Evolutionary conservation across 805 yeast species (phyloP).

Genomic region (Metschnikowia koreensis): DNA sequence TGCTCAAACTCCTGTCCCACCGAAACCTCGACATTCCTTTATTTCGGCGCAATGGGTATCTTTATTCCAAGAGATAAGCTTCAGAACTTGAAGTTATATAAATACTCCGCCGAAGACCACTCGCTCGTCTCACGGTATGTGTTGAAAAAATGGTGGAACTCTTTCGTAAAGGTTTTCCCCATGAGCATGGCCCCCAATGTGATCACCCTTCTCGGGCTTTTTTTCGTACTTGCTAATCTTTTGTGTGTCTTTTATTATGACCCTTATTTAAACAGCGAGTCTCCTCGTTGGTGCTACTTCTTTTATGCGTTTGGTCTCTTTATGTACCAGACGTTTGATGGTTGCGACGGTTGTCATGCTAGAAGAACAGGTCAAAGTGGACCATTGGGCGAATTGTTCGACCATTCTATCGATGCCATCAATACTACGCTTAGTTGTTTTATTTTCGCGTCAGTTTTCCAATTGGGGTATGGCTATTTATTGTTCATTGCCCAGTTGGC

Average conservation of each 20-base stretch:
- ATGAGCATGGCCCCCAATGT: conserved; percentile 89
- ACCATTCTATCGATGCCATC: conserved; percentile 74
- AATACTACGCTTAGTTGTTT: conserved; percentile 80
- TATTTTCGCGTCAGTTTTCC: conserved; percentile 72
- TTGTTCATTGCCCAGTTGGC: conserved; percentile 68
- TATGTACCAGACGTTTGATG: conserved; percentile 92
- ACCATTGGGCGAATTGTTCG: conserved; percentile 92
- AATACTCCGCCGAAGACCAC: conserved; percentile 76
- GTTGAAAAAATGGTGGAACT: conserved; percentile 79
- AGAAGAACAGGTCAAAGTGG: conserved; percentile 94
- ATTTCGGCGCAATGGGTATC: conserved; percentile 50
- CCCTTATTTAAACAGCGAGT: conserved; percentile 56
- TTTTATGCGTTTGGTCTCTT: conserved; percentile 80
- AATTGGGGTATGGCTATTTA: conserved; percentile 67
- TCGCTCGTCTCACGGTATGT: conserved; percentile 73
- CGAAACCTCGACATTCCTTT: neutral
- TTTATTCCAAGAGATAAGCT: conserved; percentile 56
- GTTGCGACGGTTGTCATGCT: conserved; percentile 95
- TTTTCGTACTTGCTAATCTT: conserved; percentile 66
- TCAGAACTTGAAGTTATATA: conserved; percentile 54
- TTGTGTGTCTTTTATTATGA: conserved; percentile 67
- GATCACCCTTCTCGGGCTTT: conserved; percentile 76
- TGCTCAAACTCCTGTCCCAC: neutral
- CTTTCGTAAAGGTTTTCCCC: conserved; percentile 75
- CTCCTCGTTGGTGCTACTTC: conserved; percentile 76